Evolutionary conservation across 1,139 yeast genomes (phyloP).

Genomic region (Taphrina sp.): DNA sequence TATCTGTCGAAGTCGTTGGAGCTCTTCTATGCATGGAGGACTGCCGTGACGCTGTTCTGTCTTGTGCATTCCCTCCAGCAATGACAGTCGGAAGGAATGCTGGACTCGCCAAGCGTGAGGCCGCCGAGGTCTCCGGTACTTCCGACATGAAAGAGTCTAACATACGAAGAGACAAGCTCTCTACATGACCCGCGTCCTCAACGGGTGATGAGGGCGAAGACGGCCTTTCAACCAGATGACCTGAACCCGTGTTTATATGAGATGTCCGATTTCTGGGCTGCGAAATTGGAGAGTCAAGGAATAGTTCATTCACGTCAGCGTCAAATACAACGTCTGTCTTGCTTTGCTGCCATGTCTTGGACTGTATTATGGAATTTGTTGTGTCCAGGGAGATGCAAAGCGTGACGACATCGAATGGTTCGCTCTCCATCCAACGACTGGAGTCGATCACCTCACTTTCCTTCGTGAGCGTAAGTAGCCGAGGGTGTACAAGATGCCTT

Average conservation of each 20-base stretch:
- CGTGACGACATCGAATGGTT: slow-evolving; percentile 45
- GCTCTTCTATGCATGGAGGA: slow-evolving; percentile 7
- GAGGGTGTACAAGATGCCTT: slow-evolving; percentile 53
- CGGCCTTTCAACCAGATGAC: background rate
- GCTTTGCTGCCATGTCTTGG: background rate
- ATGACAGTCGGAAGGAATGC: slow-evolving; percentile 14
- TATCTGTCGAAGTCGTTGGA: slow-evolving; percentile 2
- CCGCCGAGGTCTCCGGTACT: slow-evolving; percentile 3
- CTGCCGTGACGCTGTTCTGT: background rate
- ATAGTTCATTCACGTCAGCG: background rate
- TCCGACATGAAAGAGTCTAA: slow-evolving; percentile 7
- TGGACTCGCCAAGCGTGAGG: slow-evolving; percentile 26
- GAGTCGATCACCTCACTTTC: slow-evolving; percentile 50
- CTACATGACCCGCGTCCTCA: background rate
- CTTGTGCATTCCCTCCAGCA: background rate
- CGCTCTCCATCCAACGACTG: slow-evolving; percentile 42
- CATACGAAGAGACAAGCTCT: background rate
- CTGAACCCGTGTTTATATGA: background rate
- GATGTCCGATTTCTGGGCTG: background rate
- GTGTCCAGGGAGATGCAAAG: slow-evolving; percentile 43
- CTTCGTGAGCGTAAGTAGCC: slow-evolving; percentile 46
- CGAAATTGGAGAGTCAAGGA: no score
- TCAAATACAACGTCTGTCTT: background rate
- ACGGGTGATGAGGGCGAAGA: background rate
- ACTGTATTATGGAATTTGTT: slow-evolving; percentile 9